These are phyloP conservation scores for Myxozyma sirexii DNA, from an alignment of 805 yeast species.

Conservation along the genomic window DNA sequence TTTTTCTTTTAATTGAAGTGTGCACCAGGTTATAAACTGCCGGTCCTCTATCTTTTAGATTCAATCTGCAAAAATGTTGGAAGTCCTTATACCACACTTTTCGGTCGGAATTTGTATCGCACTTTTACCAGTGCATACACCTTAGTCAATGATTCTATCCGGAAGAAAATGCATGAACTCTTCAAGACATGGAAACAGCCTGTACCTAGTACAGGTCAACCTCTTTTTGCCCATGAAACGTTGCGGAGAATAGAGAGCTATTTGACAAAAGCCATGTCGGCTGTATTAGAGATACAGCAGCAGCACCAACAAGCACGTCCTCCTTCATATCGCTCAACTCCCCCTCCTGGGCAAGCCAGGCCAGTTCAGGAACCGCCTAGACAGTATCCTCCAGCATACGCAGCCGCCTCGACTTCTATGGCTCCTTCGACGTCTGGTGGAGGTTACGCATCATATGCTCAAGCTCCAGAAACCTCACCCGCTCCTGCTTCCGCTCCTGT, in stretches of 20 bases:
- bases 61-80: conserved; percentile 92
- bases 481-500: background rate
- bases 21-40: conserved; percentile 82
- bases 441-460: background rate
- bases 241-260: conserved; percentile 74
- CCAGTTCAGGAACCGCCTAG: conserved; percentile 3
- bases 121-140: conserved; percentile 76
- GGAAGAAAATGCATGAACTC: conserved; percentile 72
- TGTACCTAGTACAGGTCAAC: conserved; percentile 60
- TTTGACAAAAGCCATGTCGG: conserved; percentile 42
- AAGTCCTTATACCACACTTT: conserved; percentile 78
- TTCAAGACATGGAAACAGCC: conserved; percentile 83
- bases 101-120: conserved; percentile 69
- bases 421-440: background rate
- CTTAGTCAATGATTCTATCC: conserved; percentile 72
- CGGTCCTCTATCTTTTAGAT: conserved; percentile 80
- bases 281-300: conserved; percentile 26
- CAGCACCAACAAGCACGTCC: conserved; percentile 24
- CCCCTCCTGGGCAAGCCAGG: background rate
- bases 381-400: background rate
- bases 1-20: conserved; percentile 44
- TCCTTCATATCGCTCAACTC: conserved; percentile 3
- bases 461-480: background rate
- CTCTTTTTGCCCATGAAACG: conserved; percentile 72
- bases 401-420: conserved; percentile 1